phyloP scores from a whole-genome alignment of 2,329 filamentous ascomycete species.

The Trichoderma koningiopsis region DNA sequence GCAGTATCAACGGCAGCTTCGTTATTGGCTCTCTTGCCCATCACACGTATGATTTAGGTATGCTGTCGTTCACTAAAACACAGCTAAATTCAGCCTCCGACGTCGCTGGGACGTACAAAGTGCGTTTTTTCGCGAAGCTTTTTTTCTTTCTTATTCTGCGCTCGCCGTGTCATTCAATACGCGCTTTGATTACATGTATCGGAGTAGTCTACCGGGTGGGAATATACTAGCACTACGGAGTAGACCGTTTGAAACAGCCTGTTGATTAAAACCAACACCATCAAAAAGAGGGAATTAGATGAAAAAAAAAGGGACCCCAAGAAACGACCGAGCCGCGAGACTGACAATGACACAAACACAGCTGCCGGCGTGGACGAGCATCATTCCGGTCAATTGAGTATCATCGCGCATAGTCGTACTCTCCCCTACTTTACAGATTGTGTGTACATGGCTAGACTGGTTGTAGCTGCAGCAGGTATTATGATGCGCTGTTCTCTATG shows the following conservation, averaged over 20 bases:
- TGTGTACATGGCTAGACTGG: not conserved
- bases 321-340: not conserved
- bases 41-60: not conserved
- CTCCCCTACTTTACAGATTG: too few species aligned
- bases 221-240: not conserved
- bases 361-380: not conserved
- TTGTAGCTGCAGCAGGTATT: not conserved
- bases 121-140: not conserved
- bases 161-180: not conserved
- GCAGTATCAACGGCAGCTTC: not conserved
- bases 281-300: not conserved
- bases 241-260: not conserved
- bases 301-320: not conserved
- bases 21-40: not conserved
- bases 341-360: too few species aligned
- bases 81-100: constrained; percentile 15
- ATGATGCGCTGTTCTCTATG: not conserved
- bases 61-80: constrained; percentile 8
- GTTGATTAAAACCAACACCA: not conserved
- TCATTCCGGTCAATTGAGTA: not conserved
- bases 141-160: not conserved
- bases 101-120: constrained; percentile 14
- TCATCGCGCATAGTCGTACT: not conserved
- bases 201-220: not conserved
- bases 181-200: not conserved